Evolutionary conservation across 805 yeast genomes (phyloP).

Genomic region (Saturnispora serradocipensis): DNA sequence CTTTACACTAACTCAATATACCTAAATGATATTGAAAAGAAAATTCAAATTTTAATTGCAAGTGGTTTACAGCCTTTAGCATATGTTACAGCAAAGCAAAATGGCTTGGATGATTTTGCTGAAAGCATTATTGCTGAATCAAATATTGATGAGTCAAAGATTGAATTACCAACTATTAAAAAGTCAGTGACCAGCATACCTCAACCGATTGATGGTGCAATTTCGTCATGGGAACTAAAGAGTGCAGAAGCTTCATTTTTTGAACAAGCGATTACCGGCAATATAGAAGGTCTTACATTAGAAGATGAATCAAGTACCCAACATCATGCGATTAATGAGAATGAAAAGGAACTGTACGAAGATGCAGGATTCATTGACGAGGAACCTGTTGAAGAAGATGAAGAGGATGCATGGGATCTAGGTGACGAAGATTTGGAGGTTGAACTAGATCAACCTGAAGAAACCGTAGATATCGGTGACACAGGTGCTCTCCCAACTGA

Average conservation of each 20-base stretch:
- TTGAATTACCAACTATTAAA: slow-evolving; percentile 31
- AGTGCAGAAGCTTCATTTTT: slow-evolving; percentile 67
- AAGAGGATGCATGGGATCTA: slow-evolving; percentile 52
- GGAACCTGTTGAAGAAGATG: slow-evolving; percentile 46
- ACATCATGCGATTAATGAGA: slow-evolving; percentile 17
- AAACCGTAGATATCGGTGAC: slow-evolving; percentile 22
- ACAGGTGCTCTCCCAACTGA: slow-evolving; percentile 40
- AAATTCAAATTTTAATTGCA: slow-evolving; percentile 64
- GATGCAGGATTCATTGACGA: slow-evolving; percentile 25
- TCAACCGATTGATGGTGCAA: slow-evolving; percentile 36
- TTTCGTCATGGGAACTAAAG: slow-evolving; percentile 74
- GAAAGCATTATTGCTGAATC: slow-evolving; percentile 60
- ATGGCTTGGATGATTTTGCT: slow-evolving; percentile 72
- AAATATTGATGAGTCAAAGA: slow-evolving; percentile 52
- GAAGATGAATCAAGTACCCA: slow-evolving; percentile 15
- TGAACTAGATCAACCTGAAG: slow-evolving; percentile 36
- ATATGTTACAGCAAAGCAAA: slow-evolving; percentile 82
- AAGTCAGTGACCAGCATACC: slow-evolving; percentile 37
- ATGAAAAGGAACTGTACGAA: slow-evolving; percentile 13
- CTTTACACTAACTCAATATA: slow-evolving; percentile 77
- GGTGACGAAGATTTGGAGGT: slow-evolving; percentile 60
- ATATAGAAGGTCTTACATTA: slow-evolving; percentile 54
- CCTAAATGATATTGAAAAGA: slow-evolving; percentile 62
- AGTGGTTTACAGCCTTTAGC: slow-evolving; percentile 85
- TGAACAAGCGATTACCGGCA: slow-evolving; percentile 75